These are phyloP conservation scores for Paralagenidium karlingii DNA, from an alignment of 352 stramenopile genomes.

Conservation along the genomic window DNA sequence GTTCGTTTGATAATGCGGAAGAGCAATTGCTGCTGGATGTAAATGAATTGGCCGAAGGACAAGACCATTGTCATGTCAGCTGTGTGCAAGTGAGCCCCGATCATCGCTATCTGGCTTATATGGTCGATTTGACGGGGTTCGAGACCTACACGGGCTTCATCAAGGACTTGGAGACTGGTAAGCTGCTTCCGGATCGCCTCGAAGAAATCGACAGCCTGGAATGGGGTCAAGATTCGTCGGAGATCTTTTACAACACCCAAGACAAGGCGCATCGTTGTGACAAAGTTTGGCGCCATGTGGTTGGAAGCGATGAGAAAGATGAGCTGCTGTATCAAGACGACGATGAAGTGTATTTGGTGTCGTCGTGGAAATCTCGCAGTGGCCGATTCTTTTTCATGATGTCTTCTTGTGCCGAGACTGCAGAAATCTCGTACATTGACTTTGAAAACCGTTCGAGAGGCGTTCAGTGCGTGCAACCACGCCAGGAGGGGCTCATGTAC, in stretches of 20 bases:
- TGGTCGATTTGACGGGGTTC: conserved; percentile 88
- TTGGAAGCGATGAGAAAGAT: conserved; percentile 72
- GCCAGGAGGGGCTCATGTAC: conserved; percentile 65
- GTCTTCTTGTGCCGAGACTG: conserved; percentile 85
- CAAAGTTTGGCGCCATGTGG: conserved; percentile 88
- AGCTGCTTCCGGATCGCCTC: conserved; percentile 61
- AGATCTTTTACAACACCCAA: conserved; percentile 93
- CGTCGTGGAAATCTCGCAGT: conserved; percentile 87
- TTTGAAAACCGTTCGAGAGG: conserved; percentile 28
- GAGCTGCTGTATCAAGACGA: conserved; percentile 90
- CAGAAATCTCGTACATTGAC: conserved; percentile 75
- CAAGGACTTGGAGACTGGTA: conserved; percentile 64
- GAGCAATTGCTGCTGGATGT: conserved; percentile 93
- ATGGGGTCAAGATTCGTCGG: conserved; percentile 84
- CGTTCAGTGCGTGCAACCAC: conserved; percentile 45
- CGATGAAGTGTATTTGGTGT: conserved; percentile 91
- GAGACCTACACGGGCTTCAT: conserved; percentile 91
- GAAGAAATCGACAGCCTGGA: conserved; percentile 79
- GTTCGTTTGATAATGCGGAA: conserved; percentile 22
- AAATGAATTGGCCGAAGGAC: conserved; percentile 82
- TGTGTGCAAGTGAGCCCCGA: conserved; percentile 74
- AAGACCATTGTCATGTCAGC: conserved; percentile 77
- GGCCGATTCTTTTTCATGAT: conserved; percentile 88
- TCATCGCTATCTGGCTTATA: conserved; percentile 89
- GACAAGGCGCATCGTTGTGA: conserved; percentile 88